phyloP scores from a whole-genome alignment of 2,329 filamentous ascomycete species.

The Coniochaeta sp. region DNA sequence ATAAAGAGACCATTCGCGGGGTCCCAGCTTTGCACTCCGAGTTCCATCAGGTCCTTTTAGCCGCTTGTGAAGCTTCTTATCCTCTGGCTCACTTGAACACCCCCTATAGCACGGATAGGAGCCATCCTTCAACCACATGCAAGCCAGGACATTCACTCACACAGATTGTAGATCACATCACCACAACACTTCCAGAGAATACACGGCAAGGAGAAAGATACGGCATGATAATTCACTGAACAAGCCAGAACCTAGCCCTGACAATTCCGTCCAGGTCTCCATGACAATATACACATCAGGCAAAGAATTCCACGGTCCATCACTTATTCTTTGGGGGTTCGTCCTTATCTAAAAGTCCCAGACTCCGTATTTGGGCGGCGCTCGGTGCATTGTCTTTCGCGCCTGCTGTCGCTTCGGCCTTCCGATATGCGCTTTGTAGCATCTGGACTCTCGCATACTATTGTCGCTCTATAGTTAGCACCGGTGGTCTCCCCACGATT shows the following conservation, averaged over 20 bases:
- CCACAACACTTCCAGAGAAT: background rate
- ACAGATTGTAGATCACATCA: background rate
- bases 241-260: background rate
- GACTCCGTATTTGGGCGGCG: conserved; percentile 77
- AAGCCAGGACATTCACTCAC: background rate
- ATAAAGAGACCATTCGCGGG: background rate
- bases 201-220: background rate
- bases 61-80: background rate
- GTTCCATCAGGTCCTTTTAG: background rate
- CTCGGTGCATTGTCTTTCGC: conserved; percentile 74
- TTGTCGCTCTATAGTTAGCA: conserved; percentile 7
- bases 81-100: background rate
- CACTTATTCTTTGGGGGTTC: conserved; percentile 62
- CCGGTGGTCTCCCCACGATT: background rate
- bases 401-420: conserved; percentile 60
- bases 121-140: background rate
- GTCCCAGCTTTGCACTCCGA: background rate
- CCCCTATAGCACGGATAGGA: background rate
- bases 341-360: conserved; percentile 78
- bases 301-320: background rate
- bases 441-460: conserved; percentile 72
- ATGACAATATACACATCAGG: conserved; percentile 10
- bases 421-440: conserved; percentile 79
- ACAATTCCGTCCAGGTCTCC: background rate
- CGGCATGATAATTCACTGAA: background rate